Base-by-base conservation (phyloP, 352 stramenopile species). In the Globisporangium irregulare region DNA sequence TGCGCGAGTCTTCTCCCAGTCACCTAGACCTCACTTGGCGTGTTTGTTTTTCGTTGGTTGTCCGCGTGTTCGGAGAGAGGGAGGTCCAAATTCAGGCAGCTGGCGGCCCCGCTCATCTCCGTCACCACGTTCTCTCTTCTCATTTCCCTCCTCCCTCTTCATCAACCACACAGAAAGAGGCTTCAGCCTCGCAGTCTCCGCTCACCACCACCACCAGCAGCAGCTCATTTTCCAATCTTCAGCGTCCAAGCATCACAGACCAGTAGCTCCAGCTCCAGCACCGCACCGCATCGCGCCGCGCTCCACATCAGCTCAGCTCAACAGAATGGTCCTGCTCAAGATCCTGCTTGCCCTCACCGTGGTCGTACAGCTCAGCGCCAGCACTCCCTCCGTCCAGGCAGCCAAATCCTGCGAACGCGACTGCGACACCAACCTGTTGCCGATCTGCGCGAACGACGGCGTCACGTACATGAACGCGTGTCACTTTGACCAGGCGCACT, bases 391-490 rank as follows among this genome's bases (percentile, higher is more conserved):
- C 51, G 24, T 15, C 12, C 50, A 56, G 10, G 12, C 51, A 32
- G 51, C 22, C 51, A 58, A 58, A 24, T 58, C 51, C 51, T 58
- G 51, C 51, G 22, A 58, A 4, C 51, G 51, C 51, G 51, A 34
- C 51, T 58, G 51, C 24, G 51, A 58, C 22, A 34, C 22, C 22
- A 58, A 58, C 51, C 3, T 58, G 51, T 32, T 24, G 9, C 24
- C 51, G 51, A 58, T 58, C 24, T 58, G 51, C 51, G 51, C 51
- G 51, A 58, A 27, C 51, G 51, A 58, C 51, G 51, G 51, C 6
- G 51, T 58, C 51, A 58, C 51, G 51, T 58, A 58, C 51, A 15
- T 27, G 51, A 58, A 58, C 24, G 51, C 51, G 24, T 58, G 51
- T 24, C 51, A 34, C 51, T 58, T 58, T 27, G 51, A 58, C 24